Evolutionary conservation across 2,329 filamentous ascomycete species (phyloP).

Genomic region (Cladosporium sp.): DNA sequence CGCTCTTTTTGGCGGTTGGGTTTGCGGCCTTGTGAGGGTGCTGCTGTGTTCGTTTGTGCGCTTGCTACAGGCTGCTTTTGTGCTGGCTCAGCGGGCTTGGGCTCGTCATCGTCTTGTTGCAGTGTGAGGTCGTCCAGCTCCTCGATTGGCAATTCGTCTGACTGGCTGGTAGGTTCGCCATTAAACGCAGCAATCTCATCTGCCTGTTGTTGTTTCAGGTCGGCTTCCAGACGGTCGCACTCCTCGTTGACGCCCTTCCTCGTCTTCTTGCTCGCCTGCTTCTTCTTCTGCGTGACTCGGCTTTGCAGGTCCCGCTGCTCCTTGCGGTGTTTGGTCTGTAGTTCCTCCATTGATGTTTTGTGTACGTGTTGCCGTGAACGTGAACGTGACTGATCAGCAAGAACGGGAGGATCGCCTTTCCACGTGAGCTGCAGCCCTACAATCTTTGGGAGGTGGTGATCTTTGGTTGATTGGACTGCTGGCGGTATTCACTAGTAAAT

Average conservation of each 20-base stretch:
- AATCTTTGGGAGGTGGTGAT: background rate
- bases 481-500: background rate
- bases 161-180: slow-evolving; percentile 29
- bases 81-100: background rate
- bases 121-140: slow-evolving; percentile 13
- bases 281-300: slow-evolving; percentile 91
- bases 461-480: background rate
- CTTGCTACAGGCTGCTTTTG: background rate
- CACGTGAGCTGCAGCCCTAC: background rate
- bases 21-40: slow-evolving; percentile 51
- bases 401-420: background rate
- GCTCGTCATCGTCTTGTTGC: background rate
- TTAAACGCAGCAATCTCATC: slow-evolving; percentile 51
- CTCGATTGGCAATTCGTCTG: slow-evolving; percentile 1
- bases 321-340: slow-evolving; percentile 79
- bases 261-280: slow-evolving; percentile 84
- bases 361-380: background rate
- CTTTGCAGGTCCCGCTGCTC: slow-evolving; percentile 85
- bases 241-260: slow-evolving; percentile 63
- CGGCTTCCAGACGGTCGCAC: slow-evolving; percentile 58
- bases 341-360: slow-evolving; percentile 62
- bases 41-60: background rate
- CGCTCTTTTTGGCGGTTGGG: slow-evolving; percentile 90
- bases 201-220: slow-evolving; percentile 57
- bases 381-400: background rate